A percentile compares a stretch with the other conserved stretches of the same genome.
Conservation (phyloP, 1,284 basidiomycete species). For the Cryptococcus hybrid region DNA sequence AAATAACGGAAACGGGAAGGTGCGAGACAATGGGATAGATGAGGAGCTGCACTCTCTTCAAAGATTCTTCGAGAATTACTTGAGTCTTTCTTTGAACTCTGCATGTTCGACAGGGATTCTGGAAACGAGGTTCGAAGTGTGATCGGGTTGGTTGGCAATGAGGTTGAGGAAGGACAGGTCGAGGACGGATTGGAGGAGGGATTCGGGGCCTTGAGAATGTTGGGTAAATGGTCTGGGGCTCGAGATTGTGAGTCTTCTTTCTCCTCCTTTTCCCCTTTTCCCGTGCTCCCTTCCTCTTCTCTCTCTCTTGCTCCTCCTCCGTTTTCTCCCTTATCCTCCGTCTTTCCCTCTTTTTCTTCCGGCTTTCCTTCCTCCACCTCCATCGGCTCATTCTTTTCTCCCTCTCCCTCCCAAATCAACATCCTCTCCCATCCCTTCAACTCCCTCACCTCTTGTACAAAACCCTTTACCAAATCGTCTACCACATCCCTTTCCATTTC, state of each 20-base stretch:
- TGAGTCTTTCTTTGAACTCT: conserved; percentile 8
- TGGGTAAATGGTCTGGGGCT: too few species aligned
- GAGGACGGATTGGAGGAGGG: not conserved
- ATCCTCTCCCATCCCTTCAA: too few species aligned
- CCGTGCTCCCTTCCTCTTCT: conserved; percentile 18
- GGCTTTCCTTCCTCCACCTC: too few species aligned
- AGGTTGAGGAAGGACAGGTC: not conserved
- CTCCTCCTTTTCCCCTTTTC: conserved; percentile 22
- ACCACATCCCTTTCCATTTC: too few species aligned
- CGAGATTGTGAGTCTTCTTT: conserved; percentile 7
- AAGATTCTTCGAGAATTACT: conserved; percentile 23
- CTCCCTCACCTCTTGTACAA: too few species aligned
- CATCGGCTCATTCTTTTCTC: too few species aligned
- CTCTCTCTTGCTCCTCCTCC: too few species aligned
- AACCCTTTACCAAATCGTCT: too few species aligned
- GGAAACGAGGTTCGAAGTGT: not conserved
- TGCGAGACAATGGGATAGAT: conserved; percentile 33
- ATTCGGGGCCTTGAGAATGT: not conserved
- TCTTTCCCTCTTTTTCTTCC: too few species aligned
- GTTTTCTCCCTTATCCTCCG: too few species aligned
- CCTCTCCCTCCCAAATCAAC: too few species aligned
- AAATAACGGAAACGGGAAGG: conserved; percentile 10
- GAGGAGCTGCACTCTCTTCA: conserved; percentile 38
- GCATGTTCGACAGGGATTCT: not conserved
- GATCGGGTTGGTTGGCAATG: not conserved